Base-by-base conservation (phyloP, 305 asterid genomes). In the Fraxinus floribunda region DNA sequence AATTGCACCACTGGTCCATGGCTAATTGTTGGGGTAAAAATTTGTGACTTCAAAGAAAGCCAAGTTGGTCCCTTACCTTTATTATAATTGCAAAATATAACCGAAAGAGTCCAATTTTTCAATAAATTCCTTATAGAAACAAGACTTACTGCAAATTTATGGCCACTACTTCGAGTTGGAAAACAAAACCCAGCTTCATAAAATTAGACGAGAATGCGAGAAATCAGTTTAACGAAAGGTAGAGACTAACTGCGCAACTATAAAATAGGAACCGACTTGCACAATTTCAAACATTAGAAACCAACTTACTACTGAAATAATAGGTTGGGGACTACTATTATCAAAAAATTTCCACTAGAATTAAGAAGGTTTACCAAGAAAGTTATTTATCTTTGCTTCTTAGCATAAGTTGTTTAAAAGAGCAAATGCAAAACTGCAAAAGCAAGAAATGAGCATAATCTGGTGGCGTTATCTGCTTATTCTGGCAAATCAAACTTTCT, bases 391-490 rank as follows among this genome's bases (percentile, higher is more conserved):
- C 8, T 18, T 57, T 57, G 26, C 66, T 57, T 1, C 26, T n/a
- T 18, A 57, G 66, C n/a, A n/a, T 0, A 44, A 57, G 9, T 4
- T 55, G 64, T 16, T 57, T 5, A 5, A n/a, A 6, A 57, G 20
- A 6, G 20, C 24, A 57, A 57, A 44, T 44, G 11, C 68, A 57
- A 18, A 11, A 44, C 20, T 49, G 15, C 60, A 57, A 16, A 52
- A 15, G 29, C 73, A 66, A 55, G 41, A 15, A n/a, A 57, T 16
- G 9, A 79, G 68, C 15, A 72, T 18, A 3, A 78, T 6, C 49
- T 75, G 79, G 86, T 75, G 81, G 83, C 80, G 16, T 35, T 72
- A 44, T n/a, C 78, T 15, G 70, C 75, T 76, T 36, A 83, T 79
- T 79, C 80, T 74, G 32, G 76, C 86, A 68, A 44, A 80, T 87